Percentiles rank a stretch among this genome's conserved stretches.
Conservation (phyloP, 2,329 filamentous ascomycete genomes). For the Boeremia lycopersici region DNA sequence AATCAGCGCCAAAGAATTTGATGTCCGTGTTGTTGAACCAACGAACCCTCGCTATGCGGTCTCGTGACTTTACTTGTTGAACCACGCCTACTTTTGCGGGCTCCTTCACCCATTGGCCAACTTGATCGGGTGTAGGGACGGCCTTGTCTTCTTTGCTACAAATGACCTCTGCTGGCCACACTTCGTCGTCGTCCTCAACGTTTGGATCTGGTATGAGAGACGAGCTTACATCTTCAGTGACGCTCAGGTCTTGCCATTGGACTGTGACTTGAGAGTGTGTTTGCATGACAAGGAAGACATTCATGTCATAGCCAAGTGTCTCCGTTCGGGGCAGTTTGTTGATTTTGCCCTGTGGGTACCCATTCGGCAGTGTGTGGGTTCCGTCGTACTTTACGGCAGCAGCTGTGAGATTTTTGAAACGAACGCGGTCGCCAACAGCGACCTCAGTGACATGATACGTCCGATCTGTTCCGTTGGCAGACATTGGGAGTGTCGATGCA, state of each 20-base stretch:
- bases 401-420: conserved; percentile 59
- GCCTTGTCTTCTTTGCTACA: conserved; percentile 50
- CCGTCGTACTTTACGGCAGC: conserved; percentile 60
- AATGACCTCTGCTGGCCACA: conserved; percentile 64
- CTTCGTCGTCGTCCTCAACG: conserved; percentile 61
- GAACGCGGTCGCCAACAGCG: conserved; percentile 56
- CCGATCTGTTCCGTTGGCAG: conserved; percentile 30
- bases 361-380: conserved; percentile 31
- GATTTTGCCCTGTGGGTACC: conserved; percentile 50
- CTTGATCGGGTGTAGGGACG: conserved; percentile 8
- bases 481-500: conserved; percentile 29
- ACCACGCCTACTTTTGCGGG: conserved; percentile 62
- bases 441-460: conserved; percentile 48
- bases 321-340: conserved; percentile 54
- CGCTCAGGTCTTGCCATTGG: conserved; percentile 64
- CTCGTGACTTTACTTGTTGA: conserved; percentile 60
- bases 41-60: conserved; percentile 61
- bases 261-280: conserved; percentile 59
- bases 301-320: conserved; percentile 63
- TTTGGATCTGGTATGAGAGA: conserved; percentile 57
- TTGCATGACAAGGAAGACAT: conserved; percentile 60
- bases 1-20: conserved; percentile 40
- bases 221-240: conserved; percentile 54
- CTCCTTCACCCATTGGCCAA: conserved; percentile 42
- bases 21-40: conserved; percentile 56